Percentiles rank a stretch among this genome's conserved stretches.
Evolutionary conservation across 164 flowering plant genomes (phyloP).

Genomic region (Magnolia changhungtana): DNA sequence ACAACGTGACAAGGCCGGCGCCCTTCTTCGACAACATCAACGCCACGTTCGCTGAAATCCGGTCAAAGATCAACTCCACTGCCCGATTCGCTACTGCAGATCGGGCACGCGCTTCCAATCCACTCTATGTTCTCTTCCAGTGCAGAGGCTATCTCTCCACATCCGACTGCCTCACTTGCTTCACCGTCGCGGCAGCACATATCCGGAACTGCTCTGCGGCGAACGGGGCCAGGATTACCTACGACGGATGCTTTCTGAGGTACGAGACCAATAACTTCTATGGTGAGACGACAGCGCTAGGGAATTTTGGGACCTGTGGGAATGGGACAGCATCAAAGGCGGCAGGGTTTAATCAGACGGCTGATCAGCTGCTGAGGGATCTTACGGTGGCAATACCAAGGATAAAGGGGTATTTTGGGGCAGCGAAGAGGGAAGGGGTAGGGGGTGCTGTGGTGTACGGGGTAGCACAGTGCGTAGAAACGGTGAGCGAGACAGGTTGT

Average conservation of each 20-base stretch:
- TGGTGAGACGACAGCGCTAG: slow-evolving; percentile 24
- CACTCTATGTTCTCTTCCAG: not conserved
- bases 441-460: slow-evolving; percentile 29
- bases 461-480: slow-evolving; percentile 47
- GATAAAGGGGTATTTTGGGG: slow-evolving; percentile 36
- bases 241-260: slow-evolving; percentile 53
- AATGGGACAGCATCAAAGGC: slow-evolving; percentile 25
- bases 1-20: slow-evolving; percentile 14
- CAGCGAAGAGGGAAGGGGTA: slow-evolving; percentile 15
- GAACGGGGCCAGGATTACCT: slow-evolving; percentile 43
- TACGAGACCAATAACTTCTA: slow-evolving; percentile 44
- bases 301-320: slow-evolving; percentile 28
- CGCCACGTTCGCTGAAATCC: slow-evolving; percentile 10
- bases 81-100: slow-evolving; percentile 34
- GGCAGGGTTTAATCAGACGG: slow-evolving; percentile 13
- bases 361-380: not conserved
- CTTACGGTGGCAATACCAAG: slow-evolving; percentile 28
- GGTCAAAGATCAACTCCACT: slow-evolving; percentile 2
- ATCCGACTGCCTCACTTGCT: slow-evolving; percentile 39
- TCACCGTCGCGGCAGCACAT: slow-evolving; percentile 20
- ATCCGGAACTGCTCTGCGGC: slow-evolving; percentile 40
- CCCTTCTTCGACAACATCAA: slow-evolving; percentile 11
- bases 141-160: slow-evolving; percentile 21
- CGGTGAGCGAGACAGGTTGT: slow-evolving; percentile 19
- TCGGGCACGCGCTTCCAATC: not conserved